Evolutionary conservation across 495 filamentous ascomycete species (phyloP).

Genomic region (Hypoxylon rickii): DNA sequence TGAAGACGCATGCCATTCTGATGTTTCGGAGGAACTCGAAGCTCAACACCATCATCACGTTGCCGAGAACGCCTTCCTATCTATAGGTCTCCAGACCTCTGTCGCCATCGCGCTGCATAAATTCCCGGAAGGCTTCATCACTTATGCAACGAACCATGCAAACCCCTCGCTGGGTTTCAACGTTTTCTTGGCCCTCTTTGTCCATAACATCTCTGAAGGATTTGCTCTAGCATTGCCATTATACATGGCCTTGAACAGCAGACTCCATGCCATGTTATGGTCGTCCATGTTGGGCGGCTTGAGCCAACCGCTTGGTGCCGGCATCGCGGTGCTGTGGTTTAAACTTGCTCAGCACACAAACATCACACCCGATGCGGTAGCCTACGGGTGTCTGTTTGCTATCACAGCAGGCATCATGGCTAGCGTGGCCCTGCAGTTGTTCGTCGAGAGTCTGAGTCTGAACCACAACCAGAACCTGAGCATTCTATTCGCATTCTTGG

Average conservation of each 20-base stretch:
- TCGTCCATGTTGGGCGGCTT: constrained; percentile 81
- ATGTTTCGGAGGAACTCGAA: constrained; percentile 45
- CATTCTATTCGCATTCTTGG: constrained; percentile 82
- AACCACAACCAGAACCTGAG: constrained; percentile 80
- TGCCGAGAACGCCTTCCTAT: constrained; percentile 90
- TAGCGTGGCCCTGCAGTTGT: constrained; percentile 86
- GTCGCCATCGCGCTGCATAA: constrained; percentile 96
- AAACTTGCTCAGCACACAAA: constrained; percentile 58
- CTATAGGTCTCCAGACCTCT: constrained; percentile 89
- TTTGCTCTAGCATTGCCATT: constrained; percentile 92
- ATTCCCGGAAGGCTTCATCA: constrained; percentile 97
- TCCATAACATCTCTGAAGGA: constrained; percentile 97
- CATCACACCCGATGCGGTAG: constrained; percentile 63
- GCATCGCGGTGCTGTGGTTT: constrained; percentile 83
- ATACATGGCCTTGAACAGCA: constrained; percentile 80
- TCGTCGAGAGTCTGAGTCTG: constrained; percentile 79
- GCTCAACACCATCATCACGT: constrained; percentile 90
- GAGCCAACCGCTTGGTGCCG: constrained; percentile 85
- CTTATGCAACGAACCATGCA: constrained; percentile 96
- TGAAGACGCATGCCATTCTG: constrained; percentile 36
- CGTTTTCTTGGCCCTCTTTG: constrained; percentile 93
- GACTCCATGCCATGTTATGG: constrained; percentile 81
- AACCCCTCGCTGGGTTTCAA: constrained; percentile 84
- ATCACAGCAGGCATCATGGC: constrained; percentile 93
- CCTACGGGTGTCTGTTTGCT: constrained; percentile 90